phyloP scores from a whole-genome alignment of 2,329 filamentous ascomycete species.

The Elsinoe batatas region DNA sequence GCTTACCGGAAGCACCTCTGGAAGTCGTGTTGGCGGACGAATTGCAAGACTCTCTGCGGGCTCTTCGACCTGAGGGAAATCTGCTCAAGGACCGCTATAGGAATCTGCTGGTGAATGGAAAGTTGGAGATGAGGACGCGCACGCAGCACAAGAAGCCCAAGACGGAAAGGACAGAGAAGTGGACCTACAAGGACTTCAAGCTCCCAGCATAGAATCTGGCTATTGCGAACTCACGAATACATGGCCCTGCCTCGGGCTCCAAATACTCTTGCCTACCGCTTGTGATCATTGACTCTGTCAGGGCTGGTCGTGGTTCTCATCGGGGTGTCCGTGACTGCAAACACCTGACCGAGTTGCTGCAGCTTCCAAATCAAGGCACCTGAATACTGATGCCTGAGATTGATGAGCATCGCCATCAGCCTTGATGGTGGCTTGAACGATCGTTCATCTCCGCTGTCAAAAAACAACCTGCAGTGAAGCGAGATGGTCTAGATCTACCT shows the following conservation, averaged over 20 bases:
- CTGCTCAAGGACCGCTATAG: conserved; percentile 84
- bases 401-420: background rate
- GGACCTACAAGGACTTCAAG: conserved; percentile 91
- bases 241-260: too few relatives aligned
- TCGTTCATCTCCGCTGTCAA: background rate
- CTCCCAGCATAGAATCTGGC: conserved; percentile 26
- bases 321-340: too few relatives aligned
- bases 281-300: too few relatives aligned
- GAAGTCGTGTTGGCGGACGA: conserved; percentile 43
- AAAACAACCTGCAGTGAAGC: background rate
- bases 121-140: conserved; percentile 72
- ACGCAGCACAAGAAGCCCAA: conserved; percentile 74
- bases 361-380: background rate
- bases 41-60: conserved; percentile 40
- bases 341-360: background rate
- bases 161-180: conserved; percentile 83
- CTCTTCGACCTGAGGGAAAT: conserved; percentile 83
- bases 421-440: conserved; percentile 1
- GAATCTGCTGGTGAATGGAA: conserved; percentile 77
- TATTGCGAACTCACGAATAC: background rate
- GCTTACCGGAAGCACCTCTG: conserved; percentile 56
- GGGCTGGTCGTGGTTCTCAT: too few relatives aligned
- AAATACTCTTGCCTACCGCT: too few relatives aligned
- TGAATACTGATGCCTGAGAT: background rate
- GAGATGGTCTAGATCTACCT: background rate